phyloP scores from a whole-genome alignment of 768 basidiomycete genomes.

The Favolaschia claudopus region DNA sequence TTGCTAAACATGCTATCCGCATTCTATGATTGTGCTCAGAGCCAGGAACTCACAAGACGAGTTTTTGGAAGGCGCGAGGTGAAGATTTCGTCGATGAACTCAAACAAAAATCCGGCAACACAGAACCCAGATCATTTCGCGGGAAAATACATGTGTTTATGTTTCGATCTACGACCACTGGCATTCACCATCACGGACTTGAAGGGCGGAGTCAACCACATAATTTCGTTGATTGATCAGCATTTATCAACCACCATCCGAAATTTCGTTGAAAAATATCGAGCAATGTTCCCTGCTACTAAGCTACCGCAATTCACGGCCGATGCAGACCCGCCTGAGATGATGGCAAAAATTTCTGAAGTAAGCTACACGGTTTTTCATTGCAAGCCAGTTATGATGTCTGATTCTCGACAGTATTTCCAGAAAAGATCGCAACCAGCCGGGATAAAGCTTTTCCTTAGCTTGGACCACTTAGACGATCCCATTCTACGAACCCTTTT shows the following conservation, averaged over 20 bases:
- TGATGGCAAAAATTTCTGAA: neutral
- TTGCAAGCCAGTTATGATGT: too few relatives aligned
- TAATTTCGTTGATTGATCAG: neutral
- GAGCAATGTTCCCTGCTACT: neutral
- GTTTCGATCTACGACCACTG: too few relatives aligned
- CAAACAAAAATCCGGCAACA: too few relatives aligned
- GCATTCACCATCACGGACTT: neutral
- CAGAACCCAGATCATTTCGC: too few relatives aligned
- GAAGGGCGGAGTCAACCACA: too few relatives aligned
- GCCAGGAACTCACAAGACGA: neutral
- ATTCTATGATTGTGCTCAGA: neutral
- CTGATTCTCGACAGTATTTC: too few relatives aligned
- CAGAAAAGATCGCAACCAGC: neutral
- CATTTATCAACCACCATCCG: neutral
- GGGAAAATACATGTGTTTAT: too few relatives aligned
- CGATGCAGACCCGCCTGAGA: neutral
- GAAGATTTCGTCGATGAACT: neutral
- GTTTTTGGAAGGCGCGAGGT: neutral
- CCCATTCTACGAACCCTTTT: neutral
- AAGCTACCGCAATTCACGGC: neutral
- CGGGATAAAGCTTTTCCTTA: neutral
- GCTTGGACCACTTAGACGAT: conserved; percentile 4
- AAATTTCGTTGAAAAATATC: neutral
- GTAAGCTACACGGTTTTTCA: neutral
- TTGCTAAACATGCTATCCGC: neutral